Evolutionary conservation across 306 rosid species (phyloP).

Genomic region (Prunus mira): DNA sequence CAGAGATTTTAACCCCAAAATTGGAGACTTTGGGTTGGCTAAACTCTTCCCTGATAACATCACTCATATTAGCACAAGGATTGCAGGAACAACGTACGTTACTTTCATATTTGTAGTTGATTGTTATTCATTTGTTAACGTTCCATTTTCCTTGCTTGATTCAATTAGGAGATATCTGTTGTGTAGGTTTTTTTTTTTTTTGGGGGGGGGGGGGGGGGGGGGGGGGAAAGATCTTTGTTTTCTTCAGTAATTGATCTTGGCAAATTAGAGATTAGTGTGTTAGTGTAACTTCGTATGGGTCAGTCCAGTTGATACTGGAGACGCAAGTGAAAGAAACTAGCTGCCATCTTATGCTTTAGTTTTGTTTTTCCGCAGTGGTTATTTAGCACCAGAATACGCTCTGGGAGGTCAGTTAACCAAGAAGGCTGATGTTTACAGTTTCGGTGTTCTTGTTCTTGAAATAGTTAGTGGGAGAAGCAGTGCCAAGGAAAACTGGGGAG

Average conservation of each 20-base stretch:
- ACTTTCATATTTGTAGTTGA: conserved; percentile 28
- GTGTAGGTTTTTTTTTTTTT: not conserved
- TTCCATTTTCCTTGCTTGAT: conserved; percentile 8
- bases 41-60: conserved; percentile 90
- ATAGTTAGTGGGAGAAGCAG: conserved; percentile 74
- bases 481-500: conserved; percentile 53
- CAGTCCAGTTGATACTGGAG: not conserved
- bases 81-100: conserved; percentile 95
- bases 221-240: not conserved
- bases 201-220: not conserved
- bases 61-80: conserved; percentile 95
- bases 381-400: conserved; percentile 97
- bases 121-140: conserved; percentile 17
- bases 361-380: conserved; percentile 58
- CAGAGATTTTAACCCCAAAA: conserved; percentile 65
- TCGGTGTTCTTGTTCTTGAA: conserved; percentile 88
- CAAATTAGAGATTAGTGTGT: not conserved
- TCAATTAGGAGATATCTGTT: not conserved
- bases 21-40: conserved; percentile 97
- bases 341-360: conserved; percentile 21
- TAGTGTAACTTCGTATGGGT: not conserved
- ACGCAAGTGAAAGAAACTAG: not conserved
- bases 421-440: conserved; percentile 91
- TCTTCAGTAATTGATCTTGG: not conserved
- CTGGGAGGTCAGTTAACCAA: conserved; percentile 84